Conservation (phyloP, 257 asterid genomes). For the Solanum tacnaense region DNA sequence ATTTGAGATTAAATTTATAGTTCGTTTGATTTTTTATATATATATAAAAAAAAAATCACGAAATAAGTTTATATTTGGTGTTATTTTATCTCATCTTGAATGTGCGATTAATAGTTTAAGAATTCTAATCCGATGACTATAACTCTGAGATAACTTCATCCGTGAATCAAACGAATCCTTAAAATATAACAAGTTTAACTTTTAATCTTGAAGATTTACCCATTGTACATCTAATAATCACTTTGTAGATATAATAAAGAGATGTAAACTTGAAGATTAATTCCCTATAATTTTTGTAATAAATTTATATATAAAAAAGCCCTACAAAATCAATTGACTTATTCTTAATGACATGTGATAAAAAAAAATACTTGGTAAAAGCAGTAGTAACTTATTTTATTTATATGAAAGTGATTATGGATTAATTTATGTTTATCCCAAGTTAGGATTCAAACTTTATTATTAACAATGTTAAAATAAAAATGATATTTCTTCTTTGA, state of each 20-base stretch:
- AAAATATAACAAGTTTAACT: too few relatives aligned
- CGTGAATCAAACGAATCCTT: rapidly evolving
- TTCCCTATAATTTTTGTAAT: too few relatives aligned
- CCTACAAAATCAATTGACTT: neutral
- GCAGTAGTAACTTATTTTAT: neutral
- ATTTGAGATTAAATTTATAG: too few relatives aligned
- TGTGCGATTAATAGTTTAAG: neutral
- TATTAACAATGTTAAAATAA: neutral
- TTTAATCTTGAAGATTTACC: too few relatives aligned
- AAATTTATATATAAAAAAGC: too few relatives aligned
- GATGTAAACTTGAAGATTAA: too few relatives aligned
- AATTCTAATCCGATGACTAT: neutral
- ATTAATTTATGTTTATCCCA: neutral
- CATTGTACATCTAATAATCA: neutral
- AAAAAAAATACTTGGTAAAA: neutral
- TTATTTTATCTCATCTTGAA: neutral
- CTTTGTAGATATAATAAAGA: neutral
- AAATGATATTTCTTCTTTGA: neutral
- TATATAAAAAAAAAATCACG: too few relatives aligned
- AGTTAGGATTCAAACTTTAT: neutral
- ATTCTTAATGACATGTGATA: neutral
- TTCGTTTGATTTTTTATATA: too few relatives aligned
- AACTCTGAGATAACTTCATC: too few relatives aligned
- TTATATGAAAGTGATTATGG: neutral
- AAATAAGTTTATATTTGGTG: too few relatives aligned